Percentiles rank a stretch among this genome's conserved stretches.
phyloP scores from a whole-genome alignment of 768 basidiomycete species.

The Tephrocybe sp. region DNA sequence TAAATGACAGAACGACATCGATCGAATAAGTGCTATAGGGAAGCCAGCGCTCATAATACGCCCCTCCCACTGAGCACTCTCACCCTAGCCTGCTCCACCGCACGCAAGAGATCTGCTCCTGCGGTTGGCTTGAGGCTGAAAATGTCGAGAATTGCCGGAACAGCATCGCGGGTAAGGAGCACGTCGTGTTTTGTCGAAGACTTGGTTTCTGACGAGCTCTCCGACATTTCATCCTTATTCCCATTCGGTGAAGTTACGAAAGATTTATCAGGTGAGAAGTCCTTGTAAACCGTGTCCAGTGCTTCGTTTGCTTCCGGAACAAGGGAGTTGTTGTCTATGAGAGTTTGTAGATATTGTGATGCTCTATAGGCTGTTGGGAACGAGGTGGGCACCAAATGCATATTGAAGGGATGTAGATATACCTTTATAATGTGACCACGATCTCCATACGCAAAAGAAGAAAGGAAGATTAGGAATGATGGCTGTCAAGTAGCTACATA shows the following conservation, averaged over 20 bases:
- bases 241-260: neutral
- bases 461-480: conserved; percentile 82
- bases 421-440: conserved; percentile 86
- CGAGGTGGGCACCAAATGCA: neutral
- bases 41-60: conserved; percentile 1
- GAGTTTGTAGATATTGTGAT: conserved; percentile 61
- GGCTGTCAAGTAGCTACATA: conserved; percentile 36
- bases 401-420: neutral
- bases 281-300: conserved; percentile 57
- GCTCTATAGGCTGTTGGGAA: conserved; percentile 57
- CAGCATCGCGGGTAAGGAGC: conserved; percentile 50
- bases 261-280: conserved; percentile 14
- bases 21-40: neutral
- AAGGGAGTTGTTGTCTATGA: conserved; percentile 55
- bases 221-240: neutral
- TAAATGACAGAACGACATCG: neutral
- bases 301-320: conserved; percentile 50
- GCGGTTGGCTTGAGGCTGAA: conserved; percentile 46
- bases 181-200: conserved; percentile 25
- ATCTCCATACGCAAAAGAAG: conserved; percentile 82
- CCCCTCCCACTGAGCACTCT: conserved; percentile 27
- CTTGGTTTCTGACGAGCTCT: conserved; percentile 9
- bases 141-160: conserved; percentile 46
- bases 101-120: conserved; percentile 55
- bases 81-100: conserved; percentile 55